These are phyloP conservation scores for Ambrosia trifida DNA, from an alignment of 129 eudicot species.

Conservation along the genomic window DNA sequence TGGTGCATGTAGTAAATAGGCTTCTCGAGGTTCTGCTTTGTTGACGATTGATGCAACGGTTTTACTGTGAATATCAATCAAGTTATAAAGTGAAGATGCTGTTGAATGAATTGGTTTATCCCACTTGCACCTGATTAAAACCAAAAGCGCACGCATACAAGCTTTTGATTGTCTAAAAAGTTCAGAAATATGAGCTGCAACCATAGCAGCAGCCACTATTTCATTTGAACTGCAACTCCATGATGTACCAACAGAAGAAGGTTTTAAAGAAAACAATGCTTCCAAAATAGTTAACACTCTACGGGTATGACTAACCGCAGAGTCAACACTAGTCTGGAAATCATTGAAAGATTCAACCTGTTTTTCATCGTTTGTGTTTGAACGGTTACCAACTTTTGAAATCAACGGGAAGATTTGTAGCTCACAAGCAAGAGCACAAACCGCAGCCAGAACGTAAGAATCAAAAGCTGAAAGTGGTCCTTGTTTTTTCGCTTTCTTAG, in stretches of 20 bases:
- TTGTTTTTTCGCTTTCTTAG: slow-evolving; percentile 52
- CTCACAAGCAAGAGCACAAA: slow-evolving; percentile 91
- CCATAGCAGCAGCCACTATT: slow-evolving; percentile 99
- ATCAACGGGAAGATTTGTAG: slow-evolving; percentile 80
- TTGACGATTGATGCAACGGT: slow-evolving; percentile 93
- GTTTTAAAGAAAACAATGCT: slow-evolving; percentile 72
- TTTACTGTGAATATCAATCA: slow-evolving; percentile 84
- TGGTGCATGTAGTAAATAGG: slow-evolving; percentile 65
- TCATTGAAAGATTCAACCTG: slow-evolving; percentile 44
- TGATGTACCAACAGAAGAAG: slow-evolving; percentile 91
- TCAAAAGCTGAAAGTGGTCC: slow-evolving; percentile 78
- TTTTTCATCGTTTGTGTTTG: slow-evolving; percentile 35
- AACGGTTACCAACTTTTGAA: slow-evolving; percentile 53
- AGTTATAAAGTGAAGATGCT: slow-evolving; percentile 77
- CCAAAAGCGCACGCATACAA: slow-evolving; percentile 79
- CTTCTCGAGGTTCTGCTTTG: slow-evolving; percentile 93
- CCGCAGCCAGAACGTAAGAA: slow-evolving; percentile 93
- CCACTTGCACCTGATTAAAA: slow-evolving; percentile 85
- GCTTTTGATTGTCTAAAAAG: slow-evolving; percentile 85
- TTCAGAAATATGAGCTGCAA: slow-evolving; percentile 95
- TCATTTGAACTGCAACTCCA: slow-evolving; percentile 97
- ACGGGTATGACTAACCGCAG: slow-evolving; percentile 83
- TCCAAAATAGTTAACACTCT: slow-evolving; percentile 75
- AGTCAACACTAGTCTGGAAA: slow-evolving; percentile 56
- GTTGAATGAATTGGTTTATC: slow-evolving; percentile 74